Evolutionary conservation across 768 basidiomycete species (phyloP).

Genomic region (Mycena kentingensis): DNA sequence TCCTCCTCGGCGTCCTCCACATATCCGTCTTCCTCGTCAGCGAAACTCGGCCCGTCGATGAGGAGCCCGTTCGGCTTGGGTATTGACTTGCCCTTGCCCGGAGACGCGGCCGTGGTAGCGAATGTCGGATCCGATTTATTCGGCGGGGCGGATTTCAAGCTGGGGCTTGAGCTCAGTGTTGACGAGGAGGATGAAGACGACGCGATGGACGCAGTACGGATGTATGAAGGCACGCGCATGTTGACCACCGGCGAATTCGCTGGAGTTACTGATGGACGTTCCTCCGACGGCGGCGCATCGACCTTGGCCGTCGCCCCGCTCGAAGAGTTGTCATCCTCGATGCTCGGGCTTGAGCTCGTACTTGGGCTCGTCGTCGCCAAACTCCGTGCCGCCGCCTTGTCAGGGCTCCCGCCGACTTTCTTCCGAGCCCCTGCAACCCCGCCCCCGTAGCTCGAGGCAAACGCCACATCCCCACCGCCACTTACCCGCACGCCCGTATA

Average conservation of each 20-base stretch:
- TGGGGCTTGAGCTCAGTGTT: neutral
- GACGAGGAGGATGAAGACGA: neutral
- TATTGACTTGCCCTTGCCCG: too few relatives aligned
- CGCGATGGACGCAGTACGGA: neutral
- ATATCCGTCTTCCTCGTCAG: too few relatives aligned
- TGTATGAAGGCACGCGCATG: conserved; percentile 10
- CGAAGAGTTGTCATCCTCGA: conserved; percentile 9
- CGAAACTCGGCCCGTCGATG: too few relatives aligned
- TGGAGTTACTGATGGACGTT: conserved; percentile 42
- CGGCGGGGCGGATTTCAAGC: neutral
- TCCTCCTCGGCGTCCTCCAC: neutral
- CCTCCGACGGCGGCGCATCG: conserved; percentile 13
- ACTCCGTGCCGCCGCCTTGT: conserved; percentile 35
- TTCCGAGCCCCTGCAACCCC: conserved; percentile 43
- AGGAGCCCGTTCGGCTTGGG: too few relatives aligned
- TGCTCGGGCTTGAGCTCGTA: neutral
- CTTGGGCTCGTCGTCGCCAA: conserved; percentile 20
- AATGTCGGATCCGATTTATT: neutral
- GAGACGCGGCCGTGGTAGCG: neutral
- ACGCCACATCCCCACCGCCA: conserved; percentile 31
- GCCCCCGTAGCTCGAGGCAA: conserved; percentile 25
- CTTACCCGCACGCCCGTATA: conserved; percentile 23
- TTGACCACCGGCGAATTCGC: conserved; percentile 58
- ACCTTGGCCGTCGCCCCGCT: conserved; percentile 16
- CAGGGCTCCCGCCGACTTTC: conserved; percentile 41